phyloP scores from a whole-genome alignment of 208 protist species.

The Angomonas deanei region DNA sequence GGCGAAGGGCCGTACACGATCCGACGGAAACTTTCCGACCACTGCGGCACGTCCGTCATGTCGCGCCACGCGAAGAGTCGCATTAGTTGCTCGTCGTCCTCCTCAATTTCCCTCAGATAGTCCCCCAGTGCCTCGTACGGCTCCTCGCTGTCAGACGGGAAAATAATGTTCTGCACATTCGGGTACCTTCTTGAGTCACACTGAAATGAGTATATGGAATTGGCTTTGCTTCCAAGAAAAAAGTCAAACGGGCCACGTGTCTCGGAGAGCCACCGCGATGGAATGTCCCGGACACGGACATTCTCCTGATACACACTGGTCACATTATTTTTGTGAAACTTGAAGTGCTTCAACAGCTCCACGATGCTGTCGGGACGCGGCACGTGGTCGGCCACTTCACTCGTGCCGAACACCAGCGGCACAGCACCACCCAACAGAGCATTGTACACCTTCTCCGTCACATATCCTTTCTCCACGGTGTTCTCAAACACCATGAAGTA shows the following conservation, averaged over 20 bases:
- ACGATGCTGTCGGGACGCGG: slow-evolving; percentile 6
- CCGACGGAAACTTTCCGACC: not conserved
- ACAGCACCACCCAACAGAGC: slow-evolving; percentile 33
- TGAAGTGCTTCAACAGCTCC: not conserved
- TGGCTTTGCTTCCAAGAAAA: too few relatives aligned
- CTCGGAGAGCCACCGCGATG: too few relatives aligned
- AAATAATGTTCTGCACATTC: too few relatives aligned
- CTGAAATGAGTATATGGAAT: not conserved
- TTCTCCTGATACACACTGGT: too few relatives aligned
- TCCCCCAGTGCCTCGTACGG: not conserved
- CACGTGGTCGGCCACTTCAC: slow-evolving; percentile 36
- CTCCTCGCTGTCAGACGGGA: not conserved
- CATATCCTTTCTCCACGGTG: slow-evolving; percentile 41
- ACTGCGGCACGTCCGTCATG: not conserved
- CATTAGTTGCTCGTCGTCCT: not conserved
- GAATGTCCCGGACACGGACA: too few relatives aligned
- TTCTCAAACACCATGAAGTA: slow-evolving; percentile 48
- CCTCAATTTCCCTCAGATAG: not conserved
- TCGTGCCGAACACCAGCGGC: slow-evolving; percentile 39
- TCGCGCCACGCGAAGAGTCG: not conserved
- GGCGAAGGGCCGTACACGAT: not conserved
- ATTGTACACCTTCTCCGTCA: slow-evolving; percentile 72
- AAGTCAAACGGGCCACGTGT: too few relatives aligned
- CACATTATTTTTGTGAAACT: too few relatives aligned
- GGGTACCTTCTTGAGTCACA: not conserved